Evolutionary conservation across 116 monocot species (phyloP), one percentile per base, ranked within the genome.

Genomic region (Posidonia oceanica): DNA sequence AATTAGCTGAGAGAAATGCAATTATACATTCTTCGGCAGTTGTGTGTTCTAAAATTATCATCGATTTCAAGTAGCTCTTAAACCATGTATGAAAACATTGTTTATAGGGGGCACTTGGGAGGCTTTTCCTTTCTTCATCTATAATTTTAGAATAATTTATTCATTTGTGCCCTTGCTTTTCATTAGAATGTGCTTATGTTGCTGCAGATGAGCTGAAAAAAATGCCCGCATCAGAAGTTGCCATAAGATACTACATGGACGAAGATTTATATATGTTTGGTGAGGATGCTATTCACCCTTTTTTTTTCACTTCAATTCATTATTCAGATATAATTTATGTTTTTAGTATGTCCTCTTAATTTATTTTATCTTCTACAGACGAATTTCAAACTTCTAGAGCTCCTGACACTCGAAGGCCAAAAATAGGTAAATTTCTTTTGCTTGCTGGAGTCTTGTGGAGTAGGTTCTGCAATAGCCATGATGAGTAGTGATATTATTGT

Each of bases 211-310:
- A 92, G 29, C 77, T 97, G 79, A 92, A 89, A 72, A 85, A 74
- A 29, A 64, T 92, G 57, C 89, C 89, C 69, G 91, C 97, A 57
- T 80, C 92, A 56, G 78, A 82, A 81, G 72, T 69, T 74, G 97
- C 97, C 69, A 69, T 97, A 74, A 79, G 86, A 40, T 97, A 97
- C 52, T 97, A 97, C 81, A 87, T 87, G 88, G 86, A 77, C 72
- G 85, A 89, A 65, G 92, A 97, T 67, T 56, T 92, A 54, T 97
- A 97, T 69, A 70, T 97, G 75, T 97, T 97, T 79, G 97, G 97
- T 92, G 79, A 63, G 61, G n/a, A 55, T 13, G 11, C n/a, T 70
- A 39, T 39, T 51, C 37, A 3, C 4, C 6, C 12, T 3, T n/a
- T 54, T 36, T 61, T 39, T 62, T 69, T 69, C 7, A 2, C 7